Base-by-base conservation (phyloP, 768 basidiomycete species). In the Termitomyces sp. region DNA sequence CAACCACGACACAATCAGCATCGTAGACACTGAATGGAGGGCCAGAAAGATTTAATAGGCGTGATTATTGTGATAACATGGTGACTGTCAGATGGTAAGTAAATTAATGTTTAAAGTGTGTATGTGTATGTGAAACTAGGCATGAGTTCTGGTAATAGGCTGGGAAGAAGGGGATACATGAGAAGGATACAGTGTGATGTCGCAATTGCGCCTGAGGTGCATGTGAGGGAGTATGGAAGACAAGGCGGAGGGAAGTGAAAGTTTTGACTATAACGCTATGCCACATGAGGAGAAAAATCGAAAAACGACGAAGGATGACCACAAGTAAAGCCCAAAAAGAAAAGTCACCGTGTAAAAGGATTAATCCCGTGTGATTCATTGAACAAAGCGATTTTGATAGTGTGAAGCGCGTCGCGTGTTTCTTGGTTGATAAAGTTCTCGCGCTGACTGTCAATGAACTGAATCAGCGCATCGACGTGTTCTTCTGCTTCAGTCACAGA, bases 311-410 rank as follows among this genome's bases (percentile, higher is more conserved):
- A 11, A 9, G 7, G 20, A 52, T 32, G 15, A 39, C 16, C 16
- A 7, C 32, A 36, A n/a, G 36, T 23, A 40, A 40, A 25, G 7
- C 50, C 27, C 29, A 9, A 29, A 1, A 12, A 31, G 7, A 16
- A 4, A 31, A 39, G 23, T 25, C 23, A 29, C n/a, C 5, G 23
- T 3, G n/a, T 25, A 25, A 25, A 41, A 25, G 9, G 15, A 25
- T 44, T 12, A n/a, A 48, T 23, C 23, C 48, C 48, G 12, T 49
- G 48, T 18, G 48, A 49, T 16, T 49, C 48, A 5, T 10, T 49
- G 63, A 84, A 83, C 53, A 86, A 70, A 18, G 76, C 76, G 49
- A 67, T 72, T 66, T 83, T 84, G 61, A 85, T 72, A 44, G 75
- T 70, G 18, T 66, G 58, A 40, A 86, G 78, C 25, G 64, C 64